A percentile compares a stretch with the other conserved stretches of the same genome.
phyloP scores from a whole-genome alignment of 352 stramenopile species.

The Phytophthora hybrid region DNA sequence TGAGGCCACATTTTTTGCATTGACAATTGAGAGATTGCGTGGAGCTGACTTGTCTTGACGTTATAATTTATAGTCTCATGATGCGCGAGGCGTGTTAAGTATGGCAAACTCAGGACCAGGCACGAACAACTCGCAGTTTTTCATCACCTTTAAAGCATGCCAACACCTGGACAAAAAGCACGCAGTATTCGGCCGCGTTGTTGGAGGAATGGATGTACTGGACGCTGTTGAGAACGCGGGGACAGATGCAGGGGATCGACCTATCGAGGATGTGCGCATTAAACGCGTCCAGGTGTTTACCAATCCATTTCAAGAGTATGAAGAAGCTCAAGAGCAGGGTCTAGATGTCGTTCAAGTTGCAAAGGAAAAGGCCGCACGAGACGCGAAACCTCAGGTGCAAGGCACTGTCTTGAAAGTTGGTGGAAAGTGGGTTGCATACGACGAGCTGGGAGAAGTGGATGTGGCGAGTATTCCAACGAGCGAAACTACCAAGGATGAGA shows the following conservation, averaged over 20 bases:
- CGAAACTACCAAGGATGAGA: constrained; percentile 54
- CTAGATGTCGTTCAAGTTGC: constrained; percentile 63
- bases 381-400: constrained; percentile 58
- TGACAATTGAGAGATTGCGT: not conserved
- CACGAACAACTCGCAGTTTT: constrained; percentile 99
- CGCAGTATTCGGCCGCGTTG: constrained; percentile 95
- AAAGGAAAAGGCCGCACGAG: constrained; percentile 59
- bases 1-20: constrained; percentile 29
- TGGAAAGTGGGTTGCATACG: constrained; percentile 83
- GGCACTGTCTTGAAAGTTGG: constrained; percentile 86
- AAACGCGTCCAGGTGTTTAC: constrained; percentile 79
- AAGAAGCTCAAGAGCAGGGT: constrained; percentile 64
- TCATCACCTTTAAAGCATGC: constrained; percentile 97
- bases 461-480: constrained; percentile 56
- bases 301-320: constrained; percentile 92
- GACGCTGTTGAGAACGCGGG: constrained; percentile 80
- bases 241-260: constrained; percentile 85
- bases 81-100: constrained; percentile 88
- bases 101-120: constrained; percentile 98
- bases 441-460: constrained; percentile 66
- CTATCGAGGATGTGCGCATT: constrained; percentile 87
- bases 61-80: constrained; percentile 73
- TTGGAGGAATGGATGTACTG: constrained; percentile 91
- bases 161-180: constrained; percentile 99
- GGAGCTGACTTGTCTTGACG: constrained; percentile 6